These are phyloP conservation scores for Tetraselmis striata DNA, from an alignment of 139 green algal genomes.

Conservation along the genomic window DNA sequence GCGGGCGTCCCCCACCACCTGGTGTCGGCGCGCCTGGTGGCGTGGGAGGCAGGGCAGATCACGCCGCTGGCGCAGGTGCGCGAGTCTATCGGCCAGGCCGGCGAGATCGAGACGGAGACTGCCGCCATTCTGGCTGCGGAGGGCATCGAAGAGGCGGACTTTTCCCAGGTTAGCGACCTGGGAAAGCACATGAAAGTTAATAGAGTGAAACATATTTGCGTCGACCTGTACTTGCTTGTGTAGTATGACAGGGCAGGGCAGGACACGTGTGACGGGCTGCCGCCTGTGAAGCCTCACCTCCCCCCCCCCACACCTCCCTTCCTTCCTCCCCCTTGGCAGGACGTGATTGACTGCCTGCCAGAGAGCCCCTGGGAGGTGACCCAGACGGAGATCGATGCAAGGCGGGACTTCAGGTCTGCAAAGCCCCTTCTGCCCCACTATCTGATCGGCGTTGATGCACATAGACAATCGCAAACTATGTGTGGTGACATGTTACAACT, in stretches of 20 bases:
- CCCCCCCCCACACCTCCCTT: too few species aligned
- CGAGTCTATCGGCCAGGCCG: constrained; percentile 48
- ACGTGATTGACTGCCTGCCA: constrained; percentile 78
- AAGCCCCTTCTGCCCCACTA: too few species aligned
- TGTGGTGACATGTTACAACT: too few species aligned
- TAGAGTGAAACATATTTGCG: too few species aligned
- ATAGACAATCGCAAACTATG: too few species aligned
- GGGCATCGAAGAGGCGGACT: constrained; percentile 16
- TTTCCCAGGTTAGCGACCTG: constrained; percentile 20
- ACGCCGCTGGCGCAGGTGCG: constrained; percentile 34
- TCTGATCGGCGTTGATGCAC: too few species aligned
- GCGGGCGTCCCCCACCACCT: constrained; percentile 4
- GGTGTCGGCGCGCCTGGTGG: constrained; percentile 24
- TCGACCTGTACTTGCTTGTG: too few species aligned
- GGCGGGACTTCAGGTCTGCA: constrained; percentile 70
- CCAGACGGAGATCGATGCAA: constrained; percentile 42
- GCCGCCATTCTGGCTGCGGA: constrained; percentile 52
- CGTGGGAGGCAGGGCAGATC: constrained; percentile 20
- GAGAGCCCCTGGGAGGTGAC: constrained; percentile 64
- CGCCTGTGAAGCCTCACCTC: too few species aligned
- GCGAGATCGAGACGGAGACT: constrained; percentile 67
- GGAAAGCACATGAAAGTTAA: too few species aligned
- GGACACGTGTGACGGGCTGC: too few species aligned
- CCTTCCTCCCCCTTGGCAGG: constrained; percentile 21
- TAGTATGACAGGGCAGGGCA: too few species aligned